Evolutionary conservation across 768 basidiomycete genomes (phyloP).

Genomic region (Hericium alpestre): DNA sequence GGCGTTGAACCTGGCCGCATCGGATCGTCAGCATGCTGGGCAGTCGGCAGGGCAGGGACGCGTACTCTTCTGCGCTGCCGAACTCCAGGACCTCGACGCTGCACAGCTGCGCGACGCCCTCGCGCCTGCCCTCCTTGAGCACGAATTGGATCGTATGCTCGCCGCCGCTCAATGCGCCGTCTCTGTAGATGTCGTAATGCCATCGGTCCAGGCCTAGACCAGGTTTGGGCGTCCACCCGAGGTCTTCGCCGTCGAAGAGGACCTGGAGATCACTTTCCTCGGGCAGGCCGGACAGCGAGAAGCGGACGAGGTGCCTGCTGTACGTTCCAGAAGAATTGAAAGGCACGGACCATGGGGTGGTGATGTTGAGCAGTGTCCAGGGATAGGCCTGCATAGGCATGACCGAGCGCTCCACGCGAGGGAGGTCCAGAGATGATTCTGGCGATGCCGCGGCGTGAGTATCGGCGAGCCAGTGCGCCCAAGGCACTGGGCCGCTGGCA

Average conservation of each 20-base stretch:
- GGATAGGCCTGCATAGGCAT: slow-evolving; percentile 72
- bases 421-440: slow-evolving; percentile 1
- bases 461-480: slow-evolving; percentile 63
- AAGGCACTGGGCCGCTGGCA: slow-evolving; percentile 36
- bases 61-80: slow-evolving; percentile 51
- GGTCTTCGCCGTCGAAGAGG: slow-evolving; percentile 44
- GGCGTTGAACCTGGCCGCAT: slow-evolving; percentile 42
- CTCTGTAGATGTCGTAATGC: slow-evolving; percentile 55
- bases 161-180: slow-evolving; percentile 33
- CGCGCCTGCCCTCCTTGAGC: slow-evolving; percentile 34
- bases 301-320: slow-evolving; percentile 48
- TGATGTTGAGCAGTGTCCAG: slow-evolving; percentile 61
- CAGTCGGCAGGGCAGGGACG: slow-evolving; percentile 2
- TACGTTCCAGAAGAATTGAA: slow-evolving; percentile 61
- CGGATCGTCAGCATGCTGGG: background rate
- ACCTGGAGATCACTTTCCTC: slow-evolving; percentile 40
- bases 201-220: slow-evolving; percentile 62
- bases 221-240: slow-evolving; percentile 46
- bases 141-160: slow-evolving; percentile 50
- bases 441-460: background rate
- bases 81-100: slow-evolving; percentile 68
- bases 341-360: slow-evolving; percentile 43
- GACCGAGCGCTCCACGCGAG: slow-evolving; percentile 51
- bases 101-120: slow-evolving; percentile 62
- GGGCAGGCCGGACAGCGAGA: slow-evolving; percentile 67